A percentile compares a stretch with the other conserved stretches of the same genome.
Evolutionary conservation across 352 stramenopile species (phyloP).

Genomic region (Pythium oligandrum): DNA sequence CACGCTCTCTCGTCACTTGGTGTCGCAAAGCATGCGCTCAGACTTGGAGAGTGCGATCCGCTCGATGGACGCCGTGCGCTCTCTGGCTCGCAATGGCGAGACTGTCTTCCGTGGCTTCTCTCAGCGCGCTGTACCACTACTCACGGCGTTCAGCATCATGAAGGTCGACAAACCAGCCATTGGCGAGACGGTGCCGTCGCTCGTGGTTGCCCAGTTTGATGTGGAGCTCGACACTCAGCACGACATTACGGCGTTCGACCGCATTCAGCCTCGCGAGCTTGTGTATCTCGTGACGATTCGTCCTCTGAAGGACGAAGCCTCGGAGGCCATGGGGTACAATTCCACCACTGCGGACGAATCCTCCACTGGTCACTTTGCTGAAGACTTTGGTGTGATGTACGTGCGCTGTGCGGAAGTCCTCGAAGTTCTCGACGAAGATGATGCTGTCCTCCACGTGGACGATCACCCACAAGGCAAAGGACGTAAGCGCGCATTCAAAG

Average conservation of each 20-base stretch:
- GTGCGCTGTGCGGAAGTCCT: constrained; percentile 80
- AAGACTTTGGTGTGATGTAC: constrained; percentile 85
- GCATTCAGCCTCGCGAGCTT: constrained; percentile 89
- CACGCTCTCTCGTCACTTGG: constrained; percentile 88
- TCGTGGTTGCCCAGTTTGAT: constrained; percentile 83
- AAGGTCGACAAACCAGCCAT: constrained; percentile 88
- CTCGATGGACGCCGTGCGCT: constrained; percentile 44
- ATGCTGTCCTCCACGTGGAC: constrained; percentile 22
- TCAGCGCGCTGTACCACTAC: constrained; percentile 31
- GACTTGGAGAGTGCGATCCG: constrained; percentile 88
- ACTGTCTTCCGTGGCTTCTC: constrained; percentile 63
- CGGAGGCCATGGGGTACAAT: constrained; percentile 52
- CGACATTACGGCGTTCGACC: constrained; percentile 77
- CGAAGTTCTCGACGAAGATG: constrained; percentile 76
- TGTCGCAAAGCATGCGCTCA: constrained; percentile 73
- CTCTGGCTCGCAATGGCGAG: constrained; percentile 29
- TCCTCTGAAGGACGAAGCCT: constrained; percentile 55
- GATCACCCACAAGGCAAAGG: constrained; percentile 36
- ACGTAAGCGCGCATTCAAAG: constrained; percentile 81
- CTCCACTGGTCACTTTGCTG: constrained; percentile 50
- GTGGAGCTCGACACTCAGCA: constrained; percentile 76
- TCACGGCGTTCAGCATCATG: constrained; percentile 47
- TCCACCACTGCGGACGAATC: constrained; percentile 26
- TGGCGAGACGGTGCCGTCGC: constrained; percentile 76
- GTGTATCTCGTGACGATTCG: constrained; percentile 91